Conservation (phyloP, 2,329 filamentous ascomycete genomes). For the Talaromyces sp. region DNA sequence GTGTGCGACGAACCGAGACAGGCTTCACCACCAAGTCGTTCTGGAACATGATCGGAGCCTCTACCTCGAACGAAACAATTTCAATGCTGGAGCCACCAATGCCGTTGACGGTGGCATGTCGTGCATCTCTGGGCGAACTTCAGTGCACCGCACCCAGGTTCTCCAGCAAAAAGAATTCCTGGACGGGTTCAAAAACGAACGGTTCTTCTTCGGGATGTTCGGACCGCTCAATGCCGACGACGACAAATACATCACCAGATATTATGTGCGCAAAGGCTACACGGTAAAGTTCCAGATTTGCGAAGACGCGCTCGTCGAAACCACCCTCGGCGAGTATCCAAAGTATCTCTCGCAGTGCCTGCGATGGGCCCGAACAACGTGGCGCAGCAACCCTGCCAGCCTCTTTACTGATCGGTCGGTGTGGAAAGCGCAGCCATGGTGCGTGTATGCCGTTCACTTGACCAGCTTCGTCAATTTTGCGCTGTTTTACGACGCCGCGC, state of each 20-base stretch:
- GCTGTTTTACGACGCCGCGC: conserved; percentile 44
- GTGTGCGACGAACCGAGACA: conserved; percentile 37
- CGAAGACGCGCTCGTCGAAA: conserved; percentile 46
- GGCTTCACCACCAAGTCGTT: conserved; percentile 20
- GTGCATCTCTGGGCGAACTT: conserved; percentile 54
- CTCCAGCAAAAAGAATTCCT: conserved; percentile 43
- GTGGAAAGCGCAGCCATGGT: conserved; percentile 47
- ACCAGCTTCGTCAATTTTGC: conserved; percentile 54
- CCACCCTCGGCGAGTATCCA: conserved; percentile 46
- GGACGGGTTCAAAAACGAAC: conserved; percentile 44
- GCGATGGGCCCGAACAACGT: conserved; percentile 57
- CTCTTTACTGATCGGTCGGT: conserved; percentile 37
- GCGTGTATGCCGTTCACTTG: conserved; percentile 53
- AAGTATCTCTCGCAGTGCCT: conserved; percentile 51
- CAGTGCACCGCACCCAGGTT: conserved; percentile 47
- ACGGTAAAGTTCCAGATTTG: conserved; percentile 52
- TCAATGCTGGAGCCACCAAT: conserved; percentile 54
- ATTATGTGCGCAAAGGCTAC: conserved; percentile 47
- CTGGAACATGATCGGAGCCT: conserved; percentile 54
- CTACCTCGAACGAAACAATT: conserved; percentile 61
- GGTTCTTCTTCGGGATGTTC: conserved; percentile 42
- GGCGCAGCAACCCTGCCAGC: conserved; percentile 50
- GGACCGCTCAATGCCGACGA: conserved; percentile 53
- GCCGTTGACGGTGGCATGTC: conserved; percentile 56
- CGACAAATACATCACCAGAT: conserved; percentile 58